phyloP scores from a whole-genome alignment of 345 rosid genomes.

The Limnanthes douglasii region DNA sequence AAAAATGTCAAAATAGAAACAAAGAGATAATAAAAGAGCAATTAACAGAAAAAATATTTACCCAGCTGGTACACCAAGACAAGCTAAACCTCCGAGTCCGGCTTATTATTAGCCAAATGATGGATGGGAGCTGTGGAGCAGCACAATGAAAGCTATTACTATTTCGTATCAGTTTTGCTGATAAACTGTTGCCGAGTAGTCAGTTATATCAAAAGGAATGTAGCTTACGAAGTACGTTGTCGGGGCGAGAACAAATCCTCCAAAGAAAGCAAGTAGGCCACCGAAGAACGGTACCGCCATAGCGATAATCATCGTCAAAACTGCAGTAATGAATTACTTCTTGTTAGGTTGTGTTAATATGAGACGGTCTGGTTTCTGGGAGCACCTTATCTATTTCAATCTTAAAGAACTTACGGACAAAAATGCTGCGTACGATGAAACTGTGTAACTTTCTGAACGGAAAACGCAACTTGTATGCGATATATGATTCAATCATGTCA shows the following conservation, averaged over 20 bases:
- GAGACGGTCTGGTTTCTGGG: too few relatives aligned
- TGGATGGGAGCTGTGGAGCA: slow-evolving; percentile 34
- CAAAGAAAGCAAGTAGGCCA: slow-evolving; percentile 36
- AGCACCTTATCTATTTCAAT: too few relatives aligned
- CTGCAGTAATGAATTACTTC: too few relatives aligned
- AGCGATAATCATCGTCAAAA: slow-evolving; percentile 30
- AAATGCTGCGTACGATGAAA: slow-evolving; percentile 13
- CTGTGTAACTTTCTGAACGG: slow-evolving; percentile 12
- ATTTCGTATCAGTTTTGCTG: too few relatives aligned
- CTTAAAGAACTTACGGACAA: slow-evolving; percentile 33
- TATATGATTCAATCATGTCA: slow-evolving; percentile 28
- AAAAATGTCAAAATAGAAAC: too few relatives aligned
- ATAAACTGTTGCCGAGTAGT: too few relatives aligned
- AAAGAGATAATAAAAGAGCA: too few relatives aligned
- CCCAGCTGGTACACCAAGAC: slow-evolving; percentile 56
- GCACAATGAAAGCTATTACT: too few relatives aligned
- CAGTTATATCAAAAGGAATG: too few relatives aligned
- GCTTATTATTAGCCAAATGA: slow-evolving; percentile 40
- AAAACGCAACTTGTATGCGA: slow-evolving; percentile 29
- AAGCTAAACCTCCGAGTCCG: slow-evolving; percentile 30
- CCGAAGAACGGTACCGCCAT: slow-evolving; percentile 49
- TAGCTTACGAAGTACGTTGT: slow-evolving; percentile 44
- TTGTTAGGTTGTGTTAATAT: too few relatives aligned
- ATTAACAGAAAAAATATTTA: too few relatives aligned
- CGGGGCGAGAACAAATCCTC: slow-evolving; percentile 56